These are phyloP conservation scores for Trametes sanguinea DNA, from an alignment of 768 basidiomycete species.

Conservation along the genomic window DNA sequence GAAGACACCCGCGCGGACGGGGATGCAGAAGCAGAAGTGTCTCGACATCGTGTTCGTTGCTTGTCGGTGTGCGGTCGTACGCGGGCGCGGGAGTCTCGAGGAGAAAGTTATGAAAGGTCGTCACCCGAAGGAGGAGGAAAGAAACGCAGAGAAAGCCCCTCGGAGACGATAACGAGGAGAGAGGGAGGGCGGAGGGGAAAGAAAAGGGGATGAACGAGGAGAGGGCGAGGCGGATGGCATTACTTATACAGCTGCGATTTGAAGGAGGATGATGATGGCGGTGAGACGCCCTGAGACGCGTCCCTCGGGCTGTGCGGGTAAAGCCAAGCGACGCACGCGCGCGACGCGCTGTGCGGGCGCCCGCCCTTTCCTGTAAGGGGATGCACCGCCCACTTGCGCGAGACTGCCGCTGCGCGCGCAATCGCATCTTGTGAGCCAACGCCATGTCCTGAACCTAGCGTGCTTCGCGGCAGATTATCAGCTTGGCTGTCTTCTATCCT, in stretches of 20 bases:
- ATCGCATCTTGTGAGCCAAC: no score
- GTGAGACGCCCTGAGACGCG: slow-evolving; percentile 5
- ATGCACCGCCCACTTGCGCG: slow-evolving; percentile 6
- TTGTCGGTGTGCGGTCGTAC: neutral
- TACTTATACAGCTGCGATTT: slow-evolving; percentile 2
- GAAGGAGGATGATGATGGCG: slow-evolving; percentile 4
- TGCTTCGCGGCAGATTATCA: no score
- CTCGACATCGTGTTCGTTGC: slow-evolving; percentile 23
- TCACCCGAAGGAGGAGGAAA: slow-evolving; percentile 2
- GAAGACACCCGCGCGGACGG: slow-evolving; percentile 33
- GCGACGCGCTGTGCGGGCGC: slow-evolving; percentile 7
- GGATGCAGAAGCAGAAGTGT: slow-evolving; percentile 35
- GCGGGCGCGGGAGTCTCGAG: neutral
- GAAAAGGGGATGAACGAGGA: slow-evolving; percentile 2
- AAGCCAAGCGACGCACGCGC: slow-evolving; percentile 10
- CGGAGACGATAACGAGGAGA: slow-evolving; percentile 9
- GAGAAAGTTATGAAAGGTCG: slow-evolving; percentile 9
- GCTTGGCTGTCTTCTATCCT: no score
- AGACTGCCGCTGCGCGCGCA: no score
- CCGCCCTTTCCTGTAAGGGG: neutral
- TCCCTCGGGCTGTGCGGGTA: slow-evolving; percentile 12
- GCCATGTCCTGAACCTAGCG: neutral
- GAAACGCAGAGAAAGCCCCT: slow-evolving; percentile 3
- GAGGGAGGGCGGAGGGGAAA: neutral
- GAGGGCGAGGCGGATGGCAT: neutral